A percentile compares a stretch with the other conserved stretches of the same genome.
phyloP scores from a whole-genome alignment of 192 early-diverging fungal genomes.

The Podila minutissima region DNA sequence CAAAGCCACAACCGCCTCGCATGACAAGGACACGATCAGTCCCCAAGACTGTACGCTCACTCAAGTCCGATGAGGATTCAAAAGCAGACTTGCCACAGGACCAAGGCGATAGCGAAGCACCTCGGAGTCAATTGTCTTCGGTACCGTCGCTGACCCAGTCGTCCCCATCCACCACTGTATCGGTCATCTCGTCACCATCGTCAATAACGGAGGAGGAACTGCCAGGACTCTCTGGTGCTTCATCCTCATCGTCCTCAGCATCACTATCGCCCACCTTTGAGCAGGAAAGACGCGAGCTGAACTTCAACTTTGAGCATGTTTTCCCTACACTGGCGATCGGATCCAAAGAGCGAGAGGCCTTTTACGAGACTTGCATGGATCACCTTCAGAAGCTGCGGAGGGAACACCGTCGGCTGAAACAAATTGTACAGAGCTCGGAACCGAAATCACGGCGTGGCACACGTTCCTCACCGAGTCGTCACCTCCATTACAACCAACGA shows the following conservation, averaged over 20 bases:
- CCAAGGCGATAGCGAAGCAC: neutral
- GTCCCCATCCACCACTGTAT: slow-evolving; percentile 16
- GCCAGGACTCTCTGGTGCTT: neutral
- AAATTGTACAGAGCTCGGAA: slow-evolving; percentile 37
- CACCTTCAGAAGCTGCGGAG: slow-evolving; percentile 34
- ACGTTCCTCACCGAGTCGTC: slow-evolving; percentile 32
- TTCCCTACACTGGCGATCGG: slow-evolving; percentile 42
- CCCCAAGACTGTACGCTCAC: slow-evolving; percentile 23
- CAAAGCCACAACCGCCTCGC: slow-evolving; percentile 18
- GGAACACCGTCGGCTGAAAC: slow-evolving; percentile 44
- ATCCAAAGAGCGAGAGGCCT: slow-evolving; percentile 49
- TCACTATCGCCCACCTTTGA: slow-evolving; percentile 15
- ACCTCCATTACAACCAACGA: neutral
- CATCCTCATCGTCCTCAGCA: neutral
- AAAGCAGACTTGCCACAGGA: neutral
- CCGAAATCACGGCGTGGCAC: slow-evolving; percentile 44
- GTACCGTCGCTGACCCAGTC: slow-evolving; percentile 4
- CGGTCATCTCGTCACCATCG: slow-evolving; percentile 25
- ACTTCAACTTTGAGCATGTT: slow-evolving; percentile 26
- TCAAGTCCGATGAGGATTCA: neutral
- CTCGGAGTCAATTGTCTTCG: slow-evolving; percentile 13
- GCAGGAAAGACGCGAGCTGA: slow-evolving; percentile 24
- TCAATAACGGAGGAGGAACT: slow-evolving; percentile 27
- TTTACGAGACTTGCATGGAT: slow-evolving; percentile 48
- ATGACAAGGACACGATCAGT: slow-evolving; percentile 39